A percentile compares a stretch with the other conserved stretches of the same genome.
phyloP scores from a whole-genome alignment of 176 grass and related monocot genomes.

The Raddia guianensis region DNA sequence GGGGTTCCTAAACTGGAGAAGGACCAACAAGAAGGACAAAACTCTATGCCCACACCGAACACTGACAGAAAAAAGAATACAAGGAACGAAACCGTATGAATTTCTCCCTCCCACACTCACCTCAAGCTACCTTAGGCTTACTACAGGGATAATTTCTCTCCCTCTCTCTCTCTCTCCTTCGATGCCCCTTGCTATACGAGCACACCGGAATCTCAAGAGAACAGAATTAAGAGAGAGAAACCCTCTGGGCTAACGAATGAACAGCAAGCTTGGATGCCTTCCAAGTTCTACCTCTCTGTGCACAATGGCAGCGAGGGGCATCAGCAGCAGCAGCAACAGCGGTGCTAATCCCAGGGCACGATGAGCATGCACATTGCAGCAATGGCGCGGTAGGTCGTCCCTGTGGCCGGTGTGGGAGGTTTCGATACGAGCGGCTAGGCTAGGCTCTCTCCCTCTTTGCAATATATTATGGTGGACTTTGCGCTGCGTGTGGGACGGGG shows the following conservation, averaged over 20 bases:
- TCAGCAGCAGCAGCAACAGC: neutral
- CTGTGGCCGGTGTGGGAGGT: conserved; percentile 1
- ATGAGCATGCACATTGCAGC: neutral
- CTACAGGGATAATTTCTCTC: neutral
- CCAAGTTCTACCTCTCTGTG: neutral
- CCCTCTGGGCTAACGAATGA: conserved; percentile 9
- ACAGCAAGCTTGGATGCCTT: neutral
- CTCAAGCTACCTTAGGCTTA: neutral
- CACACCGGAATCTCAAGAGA: conserved; percentile 21
- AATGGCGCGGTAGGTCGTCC: neutral
- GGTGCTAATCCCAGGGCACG: neutral
- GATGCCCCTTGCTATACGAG: neutral
- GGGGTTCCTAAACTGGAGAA: conserved; percentile 13
- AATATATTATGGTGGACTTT: conserved; percentile 37
- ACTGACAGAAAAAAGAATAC: conserved; percentile 31
- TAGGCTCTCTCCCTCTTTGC: neutral
- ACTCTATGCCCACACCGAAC: neutral
- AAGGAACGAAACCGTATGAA: neutral
- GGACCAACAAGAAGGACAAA: neutral
- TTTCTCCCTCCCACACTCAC: conserved; percentile 22
- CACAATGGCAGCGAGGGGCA: conserved; percentile 5
- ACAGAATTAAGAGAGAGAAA: neutral
- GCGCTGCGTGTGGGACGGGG: conserved; percentile 18
- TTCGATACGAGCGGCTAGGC: conserved; percentile 22
- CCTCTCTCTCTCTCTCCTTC: conserved; percentile 15